Evolutionary conservation across 306 rosid genomes (phyloP).

Genomic region (Morella rubra): DNA sequence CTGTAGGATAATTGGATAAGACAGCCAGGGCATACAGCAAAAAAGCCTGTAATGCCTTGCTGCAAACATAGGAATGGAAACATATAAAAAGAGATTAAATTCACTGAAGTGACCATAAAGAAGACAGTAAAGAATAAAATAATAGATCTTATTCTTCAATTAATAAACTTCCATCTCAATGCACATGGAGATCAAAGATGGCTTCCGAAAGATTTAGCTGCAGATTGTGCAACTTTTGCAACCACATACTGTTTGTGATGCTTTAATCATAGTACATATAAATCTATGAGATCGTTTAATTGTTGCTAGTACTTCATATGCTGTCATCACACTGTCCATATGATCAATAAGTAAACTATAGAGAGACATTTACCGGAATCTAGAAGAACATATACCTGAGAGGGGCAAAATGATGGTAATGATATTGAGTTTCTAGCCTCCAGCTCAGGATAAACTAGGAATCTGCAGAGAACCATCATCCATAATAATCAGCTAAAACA

Average conservation of each 20-base stretch:
- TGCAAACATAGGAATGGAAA: neutral
- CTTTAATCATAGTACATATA: conserved; percentile 16
- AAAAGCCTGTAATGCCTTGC: neutral
- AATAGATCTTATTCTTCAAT: neutral
- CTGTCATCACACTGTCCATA: neutral
- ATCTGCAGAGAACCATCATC: conserved; percentile 52
- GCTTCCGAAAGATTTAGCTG: neutral
- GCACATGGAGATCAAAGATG: neutral
- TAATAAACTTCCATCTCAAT: neutral
- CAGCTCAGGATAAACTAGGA: conserved; percentile 80
- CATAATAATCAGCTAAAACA: conserved; percentile 22
- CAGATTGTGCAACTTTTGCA: conserved; percentile 16
- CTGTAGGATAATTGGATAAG: conserved; percentile 8
- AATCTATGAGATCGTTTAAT: conserved; percentile 14
- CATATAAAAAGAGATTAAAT: neutral
- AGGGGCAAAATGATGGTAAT: conserved; percentile 74
- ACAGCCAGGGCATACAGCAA: neutral
- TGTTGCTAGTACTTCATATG: neutral
- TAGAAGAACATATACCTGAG: conserved; percentile 45
- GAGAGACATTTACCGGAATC: conserved; percentile 18
- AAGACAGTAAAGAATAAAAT: neutral
- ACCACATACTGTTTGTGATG: neutral
- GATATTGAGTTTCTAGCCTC: conserved; percentile 82
- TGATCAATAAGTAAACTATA: conserved; percentile 12
- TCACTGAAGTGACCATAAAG: neutral